phyloP scores from a whole-genome alignment of 1,284 basidiomycete genomes.

The Puccinia polysora region DNA sequence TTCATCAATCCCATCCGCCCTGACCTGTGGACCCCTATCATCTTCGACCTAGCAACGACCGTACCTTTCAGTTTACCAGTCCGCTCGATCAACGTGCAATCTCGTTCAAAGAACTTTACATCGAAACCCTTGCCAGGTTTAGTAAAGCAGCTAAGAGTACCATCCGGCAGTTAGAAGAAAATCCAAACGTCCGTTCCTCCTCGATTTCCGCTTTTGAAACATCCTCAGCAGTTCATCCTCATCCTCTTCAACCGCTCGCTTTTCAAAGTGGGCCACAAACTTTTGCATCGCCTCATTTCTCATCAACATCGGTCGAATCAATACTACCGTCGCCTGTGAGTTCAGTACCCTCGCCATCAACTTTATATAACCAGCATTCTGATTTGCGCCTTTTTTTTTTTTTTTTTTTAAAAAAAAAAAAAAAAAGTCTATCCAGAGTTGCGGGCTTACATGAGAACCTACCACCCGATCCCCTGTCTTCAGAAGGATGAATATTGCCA shows the following conservation, averaged over 20 bases:
- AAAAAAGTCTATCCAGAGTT: constrained; percentile 64
- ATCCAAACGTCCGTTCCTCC: constrained; percentile 23
- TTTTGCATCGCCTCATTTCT: constrained; percentile 56
- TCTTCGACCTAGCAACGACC: constrained; percentile 26
- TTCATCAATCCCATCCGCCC: background rate
- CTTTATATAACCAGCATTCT: background rate
- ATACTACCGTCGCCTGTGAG: constrained; percentile 87
- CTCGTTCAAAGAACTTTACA: constrained; percentile 43
- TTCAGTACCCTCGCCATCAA: constrained; percentile 35
- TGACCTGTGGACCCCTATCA: background rate
- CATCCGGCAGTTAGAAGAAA: constrained; percentile 42
- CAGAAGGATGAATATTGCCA: constrained; percentile 62
- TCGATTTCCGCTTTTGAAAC: background rate
- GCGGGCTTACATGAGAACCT: constrained; percentile 73
- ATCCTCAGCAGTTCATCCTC: background rate
- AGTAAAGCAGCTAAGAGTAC: constrained; percentile 44
- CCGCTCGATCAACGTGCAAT: constrained; percentile 43
- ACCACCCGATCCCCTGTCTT: constrained; percentile 74
- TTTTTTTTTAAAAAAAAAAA: constrained; percentile 22
- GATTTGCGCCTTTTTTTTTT: constrained; percentile 17
- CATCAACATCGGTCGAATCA: constrained; percentile 86
- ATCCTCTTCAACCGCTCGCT: background rate
- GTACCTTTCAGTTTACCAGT: constrained; percentile 44
- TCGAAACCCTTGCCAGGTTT: constrained; percentile 43
- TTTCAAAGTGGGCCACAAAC: constrained; percentile 21